Evolutionary conservation across 139 green algal species (phyloP), one percentile per base, ranked within the genome.

Genomic region (Haematococcus lacustris): DNA sequence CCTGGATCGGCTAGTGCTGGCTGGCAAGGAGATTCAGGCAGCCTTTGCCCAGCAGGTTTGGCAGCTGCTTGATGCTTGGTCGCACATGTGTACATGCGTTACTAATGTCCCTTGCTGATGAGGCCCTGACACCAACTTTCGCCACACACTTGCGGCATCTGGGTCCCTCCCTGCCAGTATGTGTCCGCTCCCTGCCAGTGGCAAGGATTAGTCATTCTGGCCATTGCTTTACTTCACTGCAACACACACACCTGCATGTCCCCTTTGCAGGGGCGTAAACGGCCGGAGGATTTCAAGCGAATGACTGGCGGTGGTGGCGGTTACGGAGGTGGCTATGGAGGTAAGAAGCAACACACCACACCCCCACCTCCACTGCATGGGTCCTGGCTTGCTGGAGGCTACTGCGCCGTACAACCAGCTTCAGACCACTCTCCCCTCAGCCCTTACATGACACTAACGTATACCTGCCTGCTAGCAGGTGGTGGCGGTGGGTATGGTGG

Each of bases 251-350:
- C n/a, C n/a, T n/a, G n/a, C n/a, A n/a, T n/a, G n/a, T 85, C 82
- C 38, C 73, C 75, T n/a, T 51, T 76, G 73, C 76, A 82, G 73
- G 81, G 81, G 0, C 71, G 81, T 34, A 86, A 86, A 53, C 73
- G 77, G 13, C 81, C 81, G 32, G 81, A 86, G 1, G 81, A 86
- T 38, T 86, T 81, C 73, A 66, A 61, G 2, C 53, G 68, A 4
- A 34, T 30, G 13, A 53, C 43, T 53, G 43, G 43, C 43, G 9
- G 17, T 17, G 17, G 17, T 53, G 43, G 43, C 43, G 17, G 43
- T 28, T 17, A 28, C 17, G 43, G 9, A 17, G 9, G 9, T 17
- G 17, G 9, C 43, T 17, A 53, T 53, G 9, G 43, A 9, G 43
- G 43, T 53, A 9, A 53, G 43, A 28, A 17, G 43, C 43, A 53